These are phyloP conservation scores for Aspergillus sergii DNA, from an alignment of 2,329 filamentous ascomycete species.

Conservation along the genomic window DNA sequence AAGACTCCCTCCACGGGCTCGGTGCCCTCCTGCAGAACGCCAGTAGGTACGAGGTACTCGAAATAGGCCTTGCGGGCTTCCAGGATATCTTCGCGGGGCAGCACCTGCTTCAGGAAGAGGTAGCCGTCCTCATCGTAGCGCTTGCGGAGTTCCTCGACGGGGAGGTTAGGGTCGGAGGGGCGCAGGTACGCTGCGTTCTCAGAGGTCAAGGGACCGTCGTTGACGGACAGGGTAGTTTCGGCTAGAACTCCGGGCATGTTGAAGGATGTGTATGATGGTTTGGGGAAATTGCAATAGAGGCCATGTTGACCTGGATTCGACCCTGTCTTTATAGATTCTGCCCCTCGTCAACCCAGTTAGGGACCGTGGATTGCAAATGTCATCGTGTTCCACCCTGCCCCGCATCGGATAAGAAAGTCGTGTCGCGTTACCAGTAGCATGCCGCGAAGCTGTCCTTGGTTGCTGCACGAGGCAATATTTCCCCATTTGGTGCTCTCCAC, in stretches of 20 bases:
- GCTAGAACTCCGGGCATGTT: slow-evolving; percentile 18
- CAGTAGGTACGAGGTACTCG: slow-evolving; percentile 55
- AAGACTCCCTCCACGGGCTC: slow-evolving; percentile 58
- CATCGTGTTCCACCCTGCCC: not conserved
- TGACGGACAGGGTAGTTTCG: slow-evolving; percentile 34
- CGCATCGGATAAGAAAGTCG: not conserved
- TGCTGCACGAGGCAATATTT: slow-evolving; percentile 7
- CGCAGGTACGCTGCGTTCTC: slow-evolving; percentile 47
- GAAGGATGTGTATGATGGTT: not conserved
- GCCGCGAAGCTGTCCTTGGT: not conserved
- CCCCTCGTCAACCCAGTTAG: not conserved
- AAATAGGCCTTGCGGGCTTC: slow-evolving; percentile 58
- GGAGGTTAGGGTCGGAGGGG: slow-evolving; percentile 47
- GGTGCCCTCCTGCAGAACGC: slow-evolving; percentile 58
- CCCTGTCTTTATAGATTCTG: not conserved
- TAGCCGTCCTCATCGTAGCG: slow-evolving; percentile 57
- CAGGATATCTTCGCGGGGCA: slow-evolving; percentile 58
- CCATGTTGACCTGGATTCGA: not conserved
- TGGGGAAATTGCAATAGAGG: not conserved
- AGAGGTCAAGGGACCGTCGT: slow-evolving; percentile 51
- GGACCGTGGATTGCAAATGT: not conserved
- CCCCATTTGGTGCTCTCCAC: slow-evolving; percentile 5
- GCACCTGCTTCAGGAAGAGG: slow-evolving; percentile 57
- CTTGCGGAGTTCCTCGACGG: slow-evolving; percentile 51
- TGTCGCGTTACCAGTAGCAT: not conserved